These are phyloP conservation scores for Daldinia concentrica DNA, from an alignment of 495 filamentous ascomycete species.

Conservation along the genomic window DNA sequence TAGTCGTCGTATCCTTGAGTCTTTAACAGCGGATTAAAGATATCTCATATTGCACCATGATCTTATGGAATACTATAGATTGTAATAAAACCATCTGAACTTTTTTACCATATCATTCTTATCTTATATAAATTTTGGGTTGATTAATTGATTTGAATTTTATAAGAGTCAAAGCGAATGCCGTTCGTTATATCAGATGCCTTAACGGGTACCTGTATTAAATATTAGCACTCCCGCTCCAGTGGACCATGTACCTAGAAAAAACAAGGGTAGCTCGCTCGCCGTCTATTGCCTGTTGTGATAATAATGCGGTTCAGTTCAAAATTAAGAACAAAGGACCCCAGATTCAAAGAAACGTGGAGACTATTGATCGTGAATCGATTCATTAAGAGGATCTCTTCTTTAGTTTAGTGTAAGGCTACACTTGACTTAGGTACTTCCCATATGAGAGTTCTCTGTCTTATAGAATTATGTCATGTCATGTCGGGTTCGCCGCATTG, in stretches of 20 bases:
- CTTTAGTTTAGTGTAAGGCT: neutral
- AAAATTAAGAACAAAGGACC: neutral
- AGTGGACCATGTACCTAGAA: slow-evolving; percentile 24
- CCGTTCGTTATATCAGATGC: neutral
- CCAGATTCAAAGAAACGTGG: slow-evolving; percentile 1
- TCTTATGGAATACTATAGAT: neutral
- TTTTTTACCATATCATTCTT: neutral
- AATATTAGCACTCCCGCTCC: slow-evolving; percentile 38
- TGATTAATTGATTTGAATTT: neutral
- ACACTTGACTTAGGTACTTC: neutral
- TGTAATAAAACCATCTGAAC: neutral
- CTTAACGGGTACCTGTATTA: neutral
- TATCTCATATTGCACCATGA: neutral
- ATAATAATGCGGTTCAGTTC: neutral
- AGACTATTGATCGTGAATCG: neutral
- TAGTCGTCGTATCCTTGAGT: neutral
- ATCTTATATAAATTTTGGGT: neutral
- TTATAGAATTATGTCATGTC: slow-evolving; percentile 35
- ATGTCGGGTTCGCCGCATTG: slow-evolving; percentile 35
- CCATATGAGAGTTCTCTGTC: slow-evolving; percentile 1
- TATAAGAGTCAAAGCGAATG: neutral
- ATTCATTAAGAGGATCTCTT: neutral
- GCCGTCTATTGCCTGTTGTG: neutral
- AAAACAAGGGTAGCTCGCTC: slow-evolving; percentile 1
- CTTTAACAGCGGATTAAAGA: neutral